A percentile compares a stretch with the other conserved stretches of the same genome.
Conservation (phyloP, 805 yeast genomes). For the Pichia gijzeniarum region DNA sequence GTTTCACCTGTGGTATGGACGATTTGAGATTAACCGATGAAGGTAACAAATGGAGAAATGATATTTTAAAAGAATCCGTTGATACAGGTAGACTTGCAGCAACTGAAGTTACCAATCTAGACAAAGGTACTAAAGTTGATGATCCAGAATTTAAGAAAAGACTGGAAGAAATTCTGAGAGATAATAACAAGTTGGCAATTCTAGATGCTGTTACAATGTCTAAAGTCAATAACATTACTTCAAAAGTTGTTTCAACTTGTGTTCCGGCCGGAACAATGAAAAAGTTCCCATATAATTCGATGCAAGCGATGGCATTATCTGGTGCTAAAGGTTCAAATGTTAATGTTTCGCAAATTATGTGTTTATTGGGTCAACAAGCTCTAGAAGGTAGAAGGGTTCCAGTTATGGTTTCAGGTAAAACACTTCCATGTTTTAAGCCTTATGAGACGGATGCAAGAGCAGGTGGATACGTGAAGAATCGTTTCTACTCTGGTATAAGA, state of each 20-base stretch:
- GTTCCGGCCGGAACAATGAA: constrained; percentile 96
- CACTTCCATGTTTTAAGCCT: constrained; percentile 93
- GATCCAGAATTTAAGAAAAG: constrained; percentile 81
- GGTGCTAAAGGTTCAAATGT: constrained; percentile 99
- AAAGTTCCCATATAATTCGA: constrained; percentile 88
- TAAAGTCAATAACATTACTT: constrained; percentile 84
- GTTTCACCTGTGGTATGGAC: constrained; percentile 99
- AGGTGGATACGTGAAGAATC: constrained; percentile 95
- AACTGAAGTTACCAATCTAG: constrained; percentile 85
- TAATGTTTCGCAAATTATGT: constrained; percentile 98
- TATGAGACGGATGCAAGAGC: constrained; percentile 97
- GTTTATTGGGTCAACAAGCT: constrained; percentile 98
- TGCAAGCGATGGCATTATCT: constrained; percentile 98
- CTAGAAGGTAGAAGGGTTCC: constrained; percentile 99
- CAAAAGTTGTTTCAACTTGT: constrained; percentile 91
- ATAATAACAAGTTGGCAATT: constrained; percentile 85
- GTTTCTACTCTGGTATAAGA: constrained; percentile 95
- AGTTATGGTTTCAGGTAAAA: constrained; percentile 97
- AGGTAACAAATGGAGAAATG: constrained; percentile 86
- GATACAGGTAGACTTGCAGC: constrained; percentile 92
- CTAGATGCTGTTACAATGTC: constrained; percentile 94
- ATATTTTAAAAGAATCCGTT: constrained; percentile 67
- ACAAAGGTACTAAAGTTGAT: constrained; percentile 35
- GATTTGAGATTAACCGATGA: constrained; percentile 87
- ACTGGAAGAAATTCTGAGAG: constrained; percentile 90